A percentile compares a stretch with the other conserved stretches of the same genome.
These are phyloP conservation scores for Penicillium sp. DNA, from an alignment of 2,329 filamentous ascomycete species.

Conservation along the genomic window DNA sequence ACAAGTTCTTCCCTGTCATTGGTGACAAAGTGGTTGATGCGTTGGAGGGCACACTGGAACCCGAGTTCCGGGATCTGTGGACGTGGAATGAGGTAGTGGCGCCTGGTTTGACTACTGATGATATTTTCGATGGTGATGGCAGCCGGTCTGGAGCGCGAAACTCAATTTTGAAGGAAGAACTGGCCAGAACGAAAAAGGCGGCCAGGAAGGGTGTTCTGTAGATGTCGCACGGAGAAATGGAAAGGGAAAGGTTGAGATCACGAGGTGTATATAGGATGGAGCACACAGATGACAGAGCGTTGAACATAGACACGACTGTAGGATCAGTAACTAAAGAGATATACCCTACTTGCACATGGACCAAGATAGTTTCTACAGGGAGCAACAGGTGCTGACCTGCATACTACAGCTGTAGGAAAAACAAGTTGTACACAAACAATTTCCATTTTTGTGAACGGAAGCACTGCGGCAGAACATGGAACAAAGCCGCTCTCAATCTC, in stretches of 20 bases:
- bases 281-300: not conserved
- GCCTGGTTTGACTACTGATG: constrained; percentile 25
- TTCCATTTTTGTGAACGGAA: constrained; percentile 25
- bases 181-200: constrained; percentile 39
- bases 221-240: not conserved
- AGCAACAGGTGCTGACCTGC: not conserved
- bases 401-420: not conserved
- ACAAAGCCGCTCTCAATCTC: constrained; percentile 18
- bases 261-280: not conserved
- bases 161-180: constrained; percentile 43
- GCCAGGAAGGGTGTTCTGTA: constrained; percentile 31
- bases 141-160: constrained; percentile 43
- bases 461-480: constrained; percentile 19
- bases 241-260: not conserved
- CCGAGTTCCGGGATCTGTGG: constrained; percentile 50
- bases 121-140: constrained; percentile 41
- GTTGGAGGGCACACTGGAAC: constrained; percentile 49
- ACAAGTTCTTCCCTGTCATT: constrained; percentile 59
- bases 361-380: not conserved
- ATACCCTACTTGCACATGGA: not conserved
- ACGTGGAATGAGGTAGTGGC: constrained; percentile 35
- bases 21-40: constrained; percentile 56
- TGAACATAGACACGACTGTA: not conserved
- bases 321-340: not conserved
- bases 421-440: constrained; percentile 7